Base-by-base conservation (phyloP, 2,329 filamentous ascomycete species). In the Monilinia polystroma region DNA sequence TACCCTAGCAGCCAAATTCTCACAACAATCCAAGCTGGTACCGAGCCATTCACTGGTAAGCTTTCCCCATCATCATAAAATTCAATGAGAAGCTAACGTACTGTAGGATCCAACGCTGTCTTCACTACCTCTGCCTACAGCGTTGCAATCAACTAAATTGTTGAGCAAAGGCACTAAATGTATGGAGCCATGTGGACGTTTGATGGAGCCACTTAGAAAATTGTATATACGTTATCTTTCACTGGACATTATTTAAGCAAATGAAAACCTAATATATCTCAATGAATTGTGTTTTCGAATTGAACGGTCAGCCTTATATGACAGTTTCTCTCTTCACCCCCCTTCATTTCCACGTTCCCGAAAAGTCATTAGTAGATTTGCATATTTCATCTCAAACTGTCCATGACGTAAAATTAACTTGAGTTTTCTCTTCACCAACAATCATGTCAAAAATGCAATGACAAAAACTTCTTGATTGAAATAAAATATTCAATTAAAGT, bases 1-100 rank as follows among this genome's bases (percentile, higher is more conserved):
- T 77, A 84, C 57, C 75, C 80, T 5, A 74, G 75, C 51, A 80
- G 72, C 71, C 82, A 87, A 78, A 85, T 84, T 70, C 72, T 89
- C 67, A 79, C 81, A 69, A 81, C 79, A 67, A 78, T 85, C 38
- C 81, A 81, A 67, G 83, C 83, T 16, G 84, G 85, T 8, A 86
- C 84, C 3, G 84, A 87, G 77, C 81, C 84, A 3, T 86, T 67
- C 70, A 79, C 79, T 56, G 84, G 84, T 66, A 79, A 51, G 66
- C 65, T 8, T 6, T 32, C 26, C 14, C 35, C 5, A 1, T n/a
- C 38, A 14, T 18, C 14, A n/a, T 38, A 35, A 10, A n/a, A 11
- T 0, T 26, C 3, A 6, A 14, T 23, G 5, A 26, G 23, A 29
- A 38, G 16, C 58, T 66, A 26, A 69, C 47, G 10, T 14, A 8